Evolutionary conservation across 2,329 filamentous ascomycete species (phyloP), one percentile per base, ranked within the genome.

Genomic region (Pyrenophora teres): DNA sequence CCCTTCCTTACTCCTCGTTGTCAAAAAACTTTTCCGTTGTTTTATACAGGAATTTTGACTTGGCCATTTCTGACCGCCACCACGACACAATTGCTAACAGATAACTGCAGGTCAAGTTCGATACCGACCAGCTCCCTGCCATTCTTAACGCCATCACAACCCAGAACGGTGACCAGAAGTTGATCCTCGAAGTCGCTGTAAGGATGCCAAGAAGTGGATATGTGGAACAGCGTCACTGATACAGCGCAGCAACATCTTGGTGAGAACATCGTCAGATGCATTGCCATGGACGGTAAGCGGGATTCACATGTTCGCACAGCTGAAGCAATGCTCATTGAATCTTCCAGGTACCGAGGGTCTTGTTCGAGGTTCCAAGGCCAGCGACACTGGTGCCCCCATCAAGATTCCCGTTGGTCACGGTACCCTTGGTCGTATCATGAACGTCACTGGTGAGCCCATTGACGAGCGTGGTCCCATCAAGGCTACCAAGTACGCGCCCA

Each of bases 401-500:
- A 92, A 85, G 81, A 92, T 99, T 73, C 93, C 93, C 76, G 93
- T 97, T 80, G 94, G 94, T 73, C 85, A 86, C 76, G 90, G 83
- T 77, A 96, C 92, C 68, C 90, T 99, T 70, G 94, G 94, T 75
- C 94, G 94, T 84, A 99, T 99, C 86, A 92, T 99, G 83, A 99
- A 99, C 87, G 94, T 99, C 82, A 99, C 94, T 83, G 94, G 94
- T 87, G 93, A 99, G 81, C 94, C 94, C 76, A 97, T 99, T 81
- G 94, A 99, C 78, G 94, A 97, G 86, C 92, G 94, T 83, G 94
- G 94, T 69, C 94, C 94, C 69, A 91, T 99, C 85, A 97, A 97
- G 87, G 83, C 87, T 75, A 84, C 87, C 79, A 94, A 96, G 86
- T 84, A 80, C 77, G 80, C 86, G 35, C 90, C 94, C 65, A 99